Evolutionary conservation across 177 flowering plant species (phyloP).

Genomic region (Telopea speciosissima): DNA sequence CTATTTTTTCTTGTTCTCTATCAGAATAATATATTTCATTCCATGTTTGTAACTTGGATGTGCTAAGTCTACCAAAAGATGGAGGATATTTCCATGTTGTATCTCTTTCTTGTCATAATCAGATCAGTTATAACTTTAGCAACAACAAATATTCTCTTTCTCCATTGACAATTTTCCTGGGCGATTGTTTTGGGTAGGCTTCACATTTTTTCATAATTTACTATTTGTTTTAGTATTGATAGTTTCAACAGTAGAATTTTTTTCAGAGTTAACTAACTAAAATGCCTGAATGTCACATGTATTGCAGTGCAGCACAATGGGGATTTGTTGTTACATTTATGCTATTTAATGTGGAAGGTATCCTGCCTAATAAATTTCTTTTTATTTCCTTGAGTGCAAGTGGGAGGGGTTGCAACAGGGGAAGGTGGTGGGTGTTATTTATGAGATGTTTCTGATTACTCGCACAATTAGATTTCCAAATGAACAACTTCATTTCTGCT

Average conservation of each 20-base stretch:
- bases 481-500: too few relatives aligned
- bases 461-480: not conserved
- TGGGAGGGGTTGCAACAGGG: too few relatives aligned
- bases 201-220: not conserved
- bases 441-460: not conserved
- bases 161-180: not conserved
- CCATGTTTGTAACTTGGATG: not conserved
- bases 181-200: not conserved
- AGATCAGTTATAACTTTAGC: not conserved
- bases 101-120: not conserved
- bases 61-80: not conserved
- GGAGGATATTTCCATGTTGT: not conserved
- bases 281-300: conserved; percentile 14
- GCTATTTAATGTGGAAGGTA: conserved; percentile 92
- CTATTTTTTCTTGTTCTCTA: too few relatives aligned
- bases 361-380: not conserved
- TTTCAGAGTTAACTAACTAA: conserved; percentile 7
- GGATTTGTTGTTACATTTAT: conserved; percentile 93
- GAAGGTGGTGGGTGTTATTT: not conserved
- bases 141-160: not conserved
- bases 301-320: conserved; percentile 88
- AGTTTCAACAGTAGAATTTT: not conserved
- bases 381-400: not conserved
- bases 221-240: not conserved
- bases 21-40: too few relatives aligned